Base-by-base conservation (phyloP, 148 eudicot species). In the Arctostaphylos glauca region DNA sequence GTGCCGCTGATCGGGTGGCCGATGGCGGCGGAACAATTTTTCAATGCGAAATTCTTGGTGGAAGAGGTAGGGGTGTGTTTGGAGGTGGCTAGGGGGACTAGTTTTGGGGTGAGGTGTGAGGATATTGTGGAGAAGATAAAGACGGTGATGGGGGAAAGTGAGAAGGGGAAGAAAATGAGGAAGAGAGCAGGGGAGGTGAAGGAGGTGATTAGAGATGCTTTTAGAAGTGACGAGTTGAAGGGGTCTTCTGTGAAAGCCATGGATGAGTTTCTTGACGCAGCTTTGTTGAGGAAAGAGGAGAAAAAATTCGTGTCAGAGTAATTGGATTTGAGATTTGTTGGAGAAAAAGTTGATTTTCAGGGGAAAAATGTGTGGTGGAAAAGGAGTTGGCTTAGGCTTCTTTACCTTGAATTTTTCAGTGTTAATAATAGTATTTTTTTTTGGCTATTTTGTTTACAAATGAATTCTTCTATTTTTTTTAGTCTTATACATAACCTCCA, bases 1-100 rank as follows among this genome's bases (percentile, higher is more conserved):
- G 90, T 92, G 77, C 89, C 92, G 46, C 5, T 92, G 13, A 70
- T 92, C 0, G 89, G 92, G 16, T 92, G 93, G 95, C 93, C 95
- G 5, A 87, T 92, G 89, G 89, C 86, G 0, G 92, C 85, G 0
- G 95, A 92, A 84, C 95, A 92, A 74, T 89, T 89, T 77, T 89
- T 83, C 80, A 91, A 89, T 80, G 85, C 85, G 5, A 92, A 89
- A 87, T 55, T 86, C 19, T 53, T 91, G 85, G 93, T 55, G 58
- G 92, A 90, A 50, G 87, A 83, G 80, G 25, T 84, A 38, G 89
- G 90, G 47, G 90, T 89, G 1, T 89, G 91, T 71, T 87, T 92
- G 80, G 95, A 91, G 81, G 84, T 92, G 55, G 93, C 90, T 2
- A 89, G 95, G 70, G 91, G 92, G 67, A 82, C 75, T 52, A 64